Base-by-base conservation (phyloP, 78 protist genomes). In the Parvularia atlantis region DNA sequence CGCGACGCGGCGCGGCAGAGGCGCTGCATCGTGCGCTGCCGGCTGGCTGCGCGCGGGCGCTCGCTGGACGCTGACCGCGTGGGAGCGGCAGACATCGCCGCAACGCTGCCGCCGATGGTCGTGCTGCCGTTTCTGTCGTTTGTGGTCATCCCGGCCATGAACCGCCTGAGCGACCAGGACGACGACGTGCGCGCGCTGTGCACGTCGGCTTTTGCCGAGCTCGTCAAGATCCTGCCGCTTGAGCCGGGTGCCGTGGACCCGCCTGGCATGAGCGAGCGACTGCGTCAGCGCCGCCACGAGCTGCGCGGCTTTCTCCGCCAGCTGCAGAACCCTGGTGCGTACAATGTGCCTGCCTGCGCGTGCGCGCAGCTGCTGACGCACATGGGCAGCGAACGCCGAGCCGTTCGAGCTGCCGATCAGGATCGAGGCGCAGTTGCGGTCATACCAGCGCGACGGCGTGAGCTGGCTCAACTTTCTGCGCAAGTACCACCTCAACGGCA, bases 391-490 rank as follows among this genome's bases (percentile, higher is more conserved):
- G 54, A 16, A 17, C 50, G 7, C 24, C 35, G 36, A 19, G 31
- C 20, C n/a, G 39, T 31, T 44, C 60, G 33, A 4, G 3, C 7
- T 84, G 50, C 82, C 83, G 44, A 39, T 72, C 43, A 30, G 14
- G 44, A 37, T 87, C 48, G 31, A 30, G 50, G 91, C 91, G 58
- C 76, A 75, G 48, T 69, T 93, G 68, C 78, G 97, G 17, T 40
- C 36, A 28, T 94, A 94, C 73, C 98, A 94, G 81, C 87, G 66
- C 44, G 96, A 88, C 31, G 98, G 98, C 46, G 66, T 94, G 30
- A 76, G 79, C 65, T 94, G 96, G 96, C 63, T 94, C 62, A 84
- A 73, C 26, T 91, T 91, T 60, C 81, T 92, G 37, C 52, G 60
- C 74, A 39, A 46, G 53, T 80, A 75, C 66, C 46, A 72, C 28